A percentile compares a stretch with the other conserved stretches of the same genome.
Evolutionary conservation across 139 green algal species (phyloP).

Genomic region (Chlorella sp.): DNA sequence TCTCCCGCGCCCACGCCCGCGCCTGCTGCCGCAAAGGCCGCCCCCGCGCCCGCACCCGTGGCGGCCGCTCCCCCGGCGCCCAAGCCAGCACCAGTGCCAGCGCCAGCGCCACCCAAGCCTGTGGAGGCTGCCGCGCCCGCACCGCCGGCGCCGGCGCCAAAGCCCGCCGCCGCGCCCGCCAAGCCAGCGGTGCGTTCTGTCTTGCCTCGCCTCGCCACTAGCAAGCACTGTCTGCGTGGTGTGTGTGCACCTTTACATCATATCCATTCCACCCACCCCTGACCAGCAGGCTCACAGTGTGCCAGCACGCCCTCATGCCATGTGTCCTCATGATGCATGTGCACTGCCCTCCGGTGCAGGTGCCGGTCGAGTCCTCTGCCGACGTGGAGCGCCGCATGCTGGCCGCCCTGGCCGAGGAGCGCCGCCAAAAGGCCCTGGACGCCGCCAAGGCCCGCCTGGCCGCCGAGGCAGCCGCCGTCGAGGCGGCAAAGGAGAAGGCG

Average conservation of each 20-base stretch:
- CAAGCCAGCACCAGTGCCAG: neutral
- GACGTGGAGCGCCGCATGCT: conserved; percentile 2
- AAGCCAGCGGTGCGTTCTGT: neutral
- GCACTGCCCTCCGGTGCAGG: neutral
- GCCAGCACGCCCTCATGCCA: no score
- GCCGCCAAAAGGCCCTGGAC: conserved; percentile 1
- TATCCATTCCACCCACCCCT: no score
- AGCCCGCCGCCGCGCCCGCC: neutral
- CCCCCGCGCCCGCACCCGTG: neutral
- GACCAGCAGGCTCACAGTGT: no score
- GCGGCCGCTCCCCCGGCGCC: neutral
- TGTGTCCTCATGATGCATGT: no score
- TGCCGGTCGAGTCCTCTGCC: neutral
- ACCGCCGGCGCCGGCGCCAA: neutral
- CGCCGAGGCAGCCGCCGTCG: neutral
- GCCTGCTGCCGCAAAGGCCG: neutral
- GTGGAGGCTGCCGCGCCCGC: neutral
- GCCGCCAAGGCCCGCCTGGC: neutral
- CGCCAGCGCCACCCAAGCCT: neutral
- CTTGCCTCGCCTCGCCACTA: no score
- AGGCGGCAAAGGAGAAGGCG: neutral
- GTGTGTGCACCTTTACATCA: no score
- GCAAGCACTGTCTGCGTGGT: no score
- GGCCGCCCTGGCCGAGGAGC: conserved; percentile 6
- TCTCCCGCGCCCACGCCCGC: neutral